Evolutionary conservation across 1,139 yeast species (phyloP).

Genomic region (Yamadazyma epiphylla): DNA sequence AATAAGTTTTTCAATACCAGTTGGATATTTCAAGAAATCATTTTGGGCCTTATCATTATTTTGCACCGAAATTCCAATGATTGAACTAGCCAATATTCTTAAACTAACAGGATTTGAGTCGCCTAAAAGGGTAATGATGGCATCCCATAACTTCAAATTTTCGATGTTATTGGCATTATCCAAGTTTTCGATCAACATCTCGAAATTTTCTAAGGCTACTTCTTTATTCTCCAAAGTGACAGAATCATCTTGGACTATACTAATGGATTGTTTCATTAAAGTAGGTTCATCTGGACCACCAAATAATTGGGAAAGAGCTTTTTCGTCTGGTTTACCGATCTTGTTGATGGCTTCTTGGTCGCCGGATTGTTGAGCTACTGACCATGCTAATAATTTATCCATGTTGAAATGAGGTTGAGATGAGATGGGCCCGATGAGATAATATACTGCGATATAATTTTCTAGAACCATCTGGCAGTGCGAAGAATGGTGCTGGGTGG

Average conservation of each 20-base stretch:
- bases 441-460: no score
- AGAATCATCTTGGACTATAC: conserved; percentile 59
- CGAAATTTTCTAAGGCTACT: conserved; percentile 85
- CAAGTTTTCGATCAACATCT: conserved; percentile 87
- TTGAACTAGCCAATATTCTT: conserved; percentile 61
- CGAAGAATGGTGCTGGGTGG: no score
- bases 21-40: conserved; percentile 51
- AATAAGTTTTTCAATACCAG: conserved; percentile 47
- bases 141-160: conserved; percentile 77
- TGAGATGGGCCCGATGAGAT: no score
- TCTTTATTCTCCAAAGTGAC: conserved; percentile 61
- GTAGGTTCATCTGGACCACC: conserved; percentile 86
- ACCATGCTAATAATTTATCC: conserved; percentile 93
- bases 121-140: conserved; percentile 48
- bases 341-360: conserved; percentile 61
- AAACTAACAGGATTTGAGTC: conserved; percentile 34
- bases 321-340: conserved; percentile 72
- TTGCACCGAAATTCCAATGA: conserved; percentile 89
- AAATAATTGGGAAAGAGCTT: conserved; percentile 69
- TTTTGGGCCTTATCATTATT: conserved; percentile 76
- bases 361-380: conserved; percentile 71
- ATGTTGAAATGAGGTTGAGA: conserved; percentile 42
- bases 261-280: conserved; percentile 72
- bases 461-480: no score
- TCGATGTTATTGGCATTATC: conserved; percentile 95